Evolutionary conservation across 305 asterid species (phyloP).

Genomic region (Fraxinus latifolia): DNA sequence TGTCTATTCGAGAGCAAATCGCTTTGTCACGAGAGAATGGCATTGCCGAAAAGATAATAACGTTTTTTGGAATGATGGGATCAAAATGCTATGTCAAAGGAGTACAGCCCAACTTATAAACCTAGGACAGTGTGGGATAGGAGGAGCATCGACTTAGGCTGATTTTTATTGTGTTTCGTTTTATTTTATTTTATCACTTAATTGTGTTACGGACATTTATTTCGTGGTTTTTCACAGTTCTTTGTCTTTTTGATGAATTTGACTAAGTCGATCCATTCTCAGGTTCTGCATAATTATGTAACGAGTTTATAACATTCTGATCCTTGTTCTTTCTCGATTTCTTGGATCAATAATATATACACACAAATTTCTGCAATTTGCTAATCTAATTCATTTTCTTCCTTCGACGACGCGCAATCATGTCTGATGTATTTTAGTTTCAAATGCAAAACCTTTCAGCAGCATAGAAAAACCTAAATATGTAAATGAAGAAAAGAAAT

Average conservation of each 20-base stretch:
- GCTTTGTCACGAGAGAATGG: neutral
- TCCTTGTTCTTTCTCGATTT: neutral
- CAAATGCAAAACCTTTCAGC: conserved; percentile 10
- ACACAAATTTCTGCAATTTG: neutral
- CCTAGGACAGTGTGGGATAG: neutral
- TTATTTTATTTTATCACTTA: neutral
- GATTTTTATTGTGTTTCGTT: neutral
- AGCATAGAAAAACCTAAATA: neutral
- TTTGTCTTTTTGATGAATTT: neutral
- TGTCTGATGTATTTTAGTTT: neutral
- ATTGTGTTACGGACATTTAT: neutral
- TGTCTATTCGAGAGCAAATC: neutral
- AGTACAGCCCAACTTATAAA: neutral
- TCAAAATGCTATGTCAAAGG: neutral
- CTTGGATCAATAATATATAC: neutral
- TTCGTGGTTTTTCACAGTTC: neutral
- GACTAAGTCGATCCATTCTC: neutral
- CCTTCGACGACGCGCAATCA: neutral
- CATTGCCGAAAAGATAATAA: neutral
- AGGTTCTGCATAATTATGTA: neutral
- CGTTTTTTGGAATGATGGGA: neutral
- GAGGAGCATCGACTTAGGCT: neutral
- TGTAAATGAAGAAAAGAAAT: conserved; percentile 13
- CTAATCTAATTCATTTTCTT: neutral
- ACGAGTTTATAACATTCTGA: neutral